Base-by-base conservation (phyloP, 805 yeast genomes). In the Starmera amethionina region DNA sequence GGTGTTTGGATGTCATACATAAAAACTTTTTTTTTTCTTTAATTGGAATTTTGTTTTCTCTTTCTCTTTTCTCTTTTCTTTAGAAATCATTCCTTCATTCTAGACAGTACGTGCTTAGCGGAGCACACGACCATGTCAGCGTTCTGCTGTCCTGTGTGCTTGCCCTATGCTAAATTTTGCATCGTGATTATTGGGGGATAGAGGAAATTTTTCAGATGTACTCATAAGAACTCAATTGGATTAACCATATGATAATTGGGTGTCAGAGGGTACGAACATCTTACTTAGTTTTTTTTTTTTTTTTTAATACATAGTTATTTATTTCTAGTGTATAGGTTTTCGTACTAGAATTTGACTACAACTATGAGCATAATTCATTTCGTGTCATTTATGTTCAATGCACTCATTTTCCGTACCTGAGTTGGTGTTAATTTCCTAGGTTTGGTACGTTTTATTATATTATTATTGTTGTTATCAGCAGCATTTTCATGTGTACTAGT, bases 21-120 rank as follows among this genome's bases (percentile, higher is more conserved):
- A 39, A 42, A 45, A 42, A 36, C 14, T 28, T 39, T 28, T 40
- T 35, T 33, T 31, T 29, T 28, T 15, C 19, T n/a, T n/a, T n/a
- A n/a, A n/a, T n/a, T n/a, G n/a, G n/a, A n/a, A n/a, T n/a, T 28
- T 31, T 30, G 36, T 13, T 27, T n/a, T 32, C 7, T 10, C 11
- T 32, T 42, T 47, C 49, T 54, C 52, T 49, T 51, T 49, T 48
- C 46, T 57, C 59, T 59, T 74, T 80, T 75, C 75, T 76, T 79
- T 77, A 80, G 80, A 72, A 75, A 71, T 63, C 68, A 58, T 64
- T 72, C 82, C 81, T 67, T 73, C 77, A 68, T 78, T 61, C 56
- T 64, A 76, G 83, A 77, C 83, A 77, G 83, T 77, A 75, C 82
- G 68, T 50, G 55, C 46, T 51, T 52, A 52, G 51, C 18, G 18